Base-by-base conservation (phyloP, 2,329 filamentous ascomycete species). In the Alternaria brassicae region DNA sequence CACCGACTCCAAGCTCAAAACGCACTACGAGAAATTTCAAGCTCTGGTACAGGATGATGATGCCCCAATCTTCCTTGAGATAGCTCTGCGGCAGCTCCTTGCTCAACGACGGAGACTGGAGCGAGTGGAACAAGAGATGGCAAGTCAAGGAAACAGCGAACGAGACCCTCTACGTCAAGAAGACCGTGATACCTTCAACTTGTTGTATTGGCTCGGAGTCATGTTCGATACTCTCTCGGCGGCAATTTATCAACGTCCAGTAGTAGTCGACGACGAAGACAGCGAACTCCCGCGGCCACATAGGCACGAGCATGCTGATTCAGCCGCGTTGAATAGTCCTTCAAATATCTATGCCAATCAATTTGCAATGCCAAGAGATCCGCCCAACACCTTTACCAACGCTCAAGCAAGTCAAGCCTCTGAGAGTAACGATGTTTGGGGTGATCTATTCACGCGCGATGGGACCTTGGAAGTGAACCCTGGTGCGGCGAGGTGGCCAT, bases 221-320 rank as follows among this genome's bases (percentile, higher is more conserved):
- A 87, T 87, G 85, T 84, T 86, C 47, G 85, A 87, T 65, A 87
- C 85, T 0, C 72, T 86, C 8, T 85, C 83, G 0, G 81, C 85
- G 0, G 83, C 84, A 1, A 84, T 87, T 78, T 79, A 83, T 50
- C 77, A 80, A 49, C 79, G 80, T 1, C 79, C 81, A 3, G 67
- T 81, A 0, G 78, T 82, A 0, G 76, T 83, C 5, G 79, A 77
- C 2, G 80, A 82, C 58, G 80, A 81, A 58, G 81, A 82, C 49
- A 81, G 79, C 53, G 77, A 80, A 40, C 70, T 81, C 23, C 63
- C 67, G 9, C 51, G 56, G 3, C 59, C 60, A n/a, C 58, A 55
- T 28, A 36, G 47, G 9, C 45, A 21, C 12, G 25, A 57, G 8
- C 27, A 23, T 6, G 32, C 53, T 17, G 28, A 44, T 30, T 45